Evolutionary conservation across 2,329 filamentous ascomycete genomes (phyloP), one percentile per base, ranked within the genome.

Genomic region (Triangularia setosa): DNA sequence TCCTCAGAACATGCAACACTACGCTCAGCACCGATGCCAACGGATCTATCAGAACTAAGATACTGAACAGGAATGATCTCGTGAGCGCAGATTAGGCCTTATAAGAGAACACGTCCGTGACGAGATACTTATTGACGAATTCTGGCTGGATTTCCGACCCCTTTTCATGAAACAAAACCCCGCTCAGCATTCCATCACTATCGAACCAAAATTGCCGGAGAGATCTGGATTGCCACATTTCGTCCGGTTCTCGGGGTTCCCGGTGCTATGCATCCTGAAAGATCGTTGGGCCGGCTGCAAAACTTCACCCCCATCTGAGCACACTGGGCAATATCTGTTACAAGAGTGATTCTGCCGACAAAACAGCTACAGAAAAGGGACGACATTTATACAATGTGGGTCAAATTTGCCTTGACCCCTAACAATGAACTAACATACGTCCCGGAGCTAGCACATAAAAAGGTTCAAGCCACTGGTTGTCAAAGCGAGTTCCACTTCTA

Each of bases 181-280:
- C 89, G 28, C 84, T 84, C 11, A 91, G 82, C 89, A 91, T 91
- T 4, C 89, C 89, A 72, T 91, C 88, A 30, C 89, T 89, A 69
- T 91, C 89, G 66, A 91, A 91, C 88, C 88, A 72, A 90, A 91
- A 73, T 91, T 91, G 55, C 89, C 89, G 5, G 81, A 79, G 0
- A 90, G 80, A 68, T 89, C 89, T 21, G 52, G 40, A n/a, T 52
- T 59, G 6, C 7, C 16, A 40, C 33, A 16, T 4, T n/a, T 16
- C 14, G 33, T n/a, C 14, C 33, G 33, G 14, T 14, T 21, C 11
- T 9, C n/a, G 7, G 3, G 1, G 6, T 21, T 48, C 5, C 12
- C 40, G 6, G 6, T 9, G 40, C 40, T n/a, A 21, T 7, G 40
- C 40, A 48, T 48, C n/a, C 18, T 48, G 40, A 48, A n/a, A 48